Conservation (phyloP, 179 eudicot genomes). For the Beta macrorhiza region DNA sequence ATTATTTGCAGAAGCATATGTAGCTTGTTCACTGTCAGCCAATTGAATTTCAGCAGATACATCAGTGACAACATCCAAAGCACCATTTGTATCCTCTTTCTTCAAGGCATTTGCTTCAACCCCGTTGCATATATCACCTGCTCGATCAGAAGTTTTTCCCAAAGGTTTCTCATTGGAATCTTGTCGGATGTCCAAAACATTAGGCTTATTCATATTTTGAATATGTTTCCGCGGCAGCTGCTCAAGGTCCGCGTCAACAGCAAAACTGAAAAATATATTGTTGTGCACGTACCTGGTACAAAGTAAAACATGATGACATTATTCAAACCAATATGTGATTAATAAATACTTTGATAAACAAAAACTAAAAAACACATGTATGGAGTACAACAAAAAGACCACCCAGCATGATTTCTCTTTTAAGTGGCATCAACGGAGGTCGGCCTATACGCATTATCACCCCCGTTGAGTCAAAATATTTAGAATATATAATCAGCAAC, state of each 20-base stretch:
- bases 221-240: constrained; percentile 56
- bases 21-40: constrained; percentile 97
- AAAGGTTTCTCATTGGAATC: constrained; percentile 33
- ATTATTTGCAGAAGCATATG: constrained; percentile 97
- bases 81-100: constrained; percentile 39
- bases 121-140: constrained; percentile 39
- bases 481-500: no score
- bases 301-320: neutral
- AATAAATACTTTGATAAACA: neutral
- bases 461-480: no score
- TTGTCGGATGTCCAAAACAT: constrained; percentile 23
- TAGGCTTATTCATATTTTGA: constrained; percentile 39
- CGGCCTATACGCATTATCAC: neutral
- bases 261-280: constrained; percentile 98
- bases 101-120: constrained; percentile 36
- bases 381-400: neutral
- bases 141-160: constrained; percentile 37
- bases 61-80: constrained; percentile 41
- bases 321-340: neutral
- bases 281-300: constrained; percentile 93
- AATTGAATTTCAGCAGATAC: constrained; percentile 58
- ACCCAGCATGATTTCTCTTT: neutral
- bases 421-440: neutral
- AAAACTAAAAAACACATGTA: neutral
- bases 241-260: constrained; percentile 93